These are phyloP conservation scores for Aspergillus sp. DNA, from an alignment of 2,329 filamentous ascomycete species.

Conservation along the genomic window DNA sequence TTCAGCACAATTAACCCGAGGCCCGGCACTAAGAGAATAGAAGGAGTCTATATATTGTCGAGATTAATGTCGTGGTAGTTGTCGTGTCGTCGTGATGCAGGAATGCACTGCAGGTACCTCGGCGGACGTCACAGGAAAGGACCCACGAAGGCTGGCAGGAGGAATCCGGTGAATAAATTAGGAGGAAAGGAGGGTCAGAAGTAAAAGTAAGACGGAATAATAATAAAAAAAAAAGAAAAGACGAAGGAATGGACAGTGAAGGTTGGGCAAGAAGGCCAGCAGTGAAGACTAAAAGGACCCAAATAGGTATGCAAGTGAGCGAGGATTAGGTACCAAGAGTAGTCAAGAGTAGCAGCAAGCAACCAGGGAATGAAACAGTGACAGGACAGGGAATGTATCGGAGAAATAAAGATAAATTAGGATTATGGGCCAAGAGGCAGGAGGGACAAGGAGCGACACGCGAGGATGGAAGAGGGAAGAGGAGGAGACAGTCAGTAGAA, in stretches of 20 bases:
- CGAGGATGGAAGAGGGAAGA: conserved; percentile 1
- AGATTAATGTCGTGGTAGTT: conserved; percentile 17
- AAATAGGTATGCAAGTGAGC: conserved; percentile 8
- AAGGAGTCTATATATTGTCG: conserved; percentile 7
- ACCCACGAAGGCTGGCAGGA: neutral
- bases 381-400: conserved; percentile 6
- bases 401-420: conserved; percentile 16
- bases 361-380: conserved; percentile 23
- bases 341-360: conserved; percentile 13
- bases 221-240: neutral
- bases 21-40: conserved; percentile 5
- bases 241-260: conserved; percentile 1
- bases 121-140: neutral
- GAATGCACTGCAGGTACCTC: neutral
- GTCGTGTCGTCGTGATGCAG: conserved; percentile 14
- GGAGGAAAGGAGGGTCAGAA: conserved; percentile 4
- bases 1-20: conserved; percentile 18
- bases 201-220: neutral
- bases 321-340: conserved; percentile 12
- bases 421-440: conserved; percentile 5
- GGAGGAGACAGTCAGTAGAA: neutral
- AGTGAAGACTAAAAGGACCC: neutral
- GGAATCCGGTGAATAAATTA: neutral
- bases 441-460: neutral
- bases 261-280: neutral